phyloP scores from a whole-genome alignment of 140 eudicot genomes.

The Senecio squalidus region DNA sequence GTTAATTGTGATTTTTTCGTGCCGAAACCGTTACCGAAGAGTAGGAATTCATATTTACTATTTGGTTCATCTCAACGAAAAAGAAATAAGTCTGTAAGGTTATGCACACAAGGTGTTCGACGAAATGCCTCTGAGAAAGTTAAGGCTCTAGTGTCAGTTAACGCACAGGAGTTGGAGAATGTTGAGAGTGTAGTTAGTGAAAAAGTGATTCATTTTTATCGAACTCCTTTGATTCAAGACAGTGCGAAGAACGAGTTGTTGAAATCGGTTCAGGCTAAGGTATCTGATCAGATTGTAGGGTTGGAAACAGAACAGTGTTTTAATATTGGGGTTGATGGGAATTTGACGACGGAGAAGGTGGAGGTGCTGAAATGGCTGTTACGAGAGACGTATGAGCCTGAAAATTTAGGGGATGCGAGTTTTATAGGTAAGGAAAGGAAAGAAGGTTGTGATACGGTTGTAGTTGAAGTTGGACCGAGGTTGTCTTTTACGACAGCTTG shows the following conservation, averaged over 20 bases:
- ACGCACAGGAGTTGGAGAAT: conserved; percentile 28
- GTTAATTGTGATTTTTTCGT: conserved; percentile 21
- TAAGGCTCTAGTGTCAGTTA: conserved; percentile 59
- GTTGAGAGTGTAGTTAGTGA: conserved; percentile 28
- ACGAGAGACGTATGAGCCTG: conserved; percentile 81
- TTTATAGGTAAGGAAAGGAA: conserved; percentile 43
- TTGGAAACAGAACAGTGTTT: conserved; percentile 82
- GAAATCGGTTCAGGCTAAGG: conserved; percentile 54
- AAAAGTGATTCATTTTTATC: conserved; percentile 63
- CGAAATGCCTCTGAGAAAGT: conserved; percentile 31
- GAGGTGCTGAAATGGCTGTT: conserved; percentile 81
- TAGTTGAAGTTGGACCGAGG: conserved; percentile 88
- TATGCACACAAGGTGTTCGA: conserved; percentile 22
- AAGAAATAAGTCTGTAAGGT: conserved; percentile 12
- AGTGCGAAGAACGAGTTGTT: conserved; percentile 65
- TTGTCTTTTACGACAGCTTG: conserved; percentile 88
- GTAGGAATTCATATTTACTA: conserved; percentile 25
- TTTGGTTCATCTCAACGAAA: conserved; percentile 29
- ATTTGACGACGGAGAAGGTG: conserved; percentile 53
- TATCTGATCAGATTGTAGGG: conserved; percentile 63
- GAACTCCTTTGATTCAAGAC: conserved; percentile 82
- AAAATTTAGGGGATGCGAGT: conserved; percentile 63
- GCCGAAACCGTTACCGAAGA: conserved; percentile 37
- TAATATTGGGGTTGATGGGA: conserved; percentile 56
- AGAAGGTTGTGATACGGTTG: conserved; percentile 30